These are phyloP conservation scores for Musa acuminata DNA, from an alignment of 176 grass and related monocot genomes.

Conservation along the genomic window DNA sequence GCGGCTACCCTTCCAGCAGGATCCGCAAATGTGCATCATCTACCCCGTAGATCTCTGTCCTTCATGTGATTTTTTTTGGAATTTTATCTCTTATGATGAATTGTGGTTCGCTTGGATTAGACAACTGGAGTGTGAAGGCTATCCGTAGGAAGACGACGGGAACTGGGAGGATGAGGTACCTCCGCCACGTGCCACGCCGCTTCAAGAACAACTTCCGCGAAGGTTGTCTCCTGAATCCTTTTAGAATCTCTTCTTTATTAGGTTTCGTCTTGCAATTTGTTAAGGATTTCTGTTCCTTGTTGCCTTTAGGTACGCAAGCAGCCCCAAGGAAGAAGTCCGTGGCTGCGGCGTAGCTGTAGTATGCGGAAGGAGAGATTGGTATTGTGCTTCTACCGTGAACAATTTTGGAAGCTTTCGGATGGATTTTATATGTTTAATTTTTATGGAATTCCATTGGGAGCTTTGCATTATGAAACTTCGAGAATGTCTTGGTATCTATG, in stretches of 20 bases:
- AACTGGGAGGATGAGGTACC: slow-evolving; percentile 80
- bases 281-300: not conserved
- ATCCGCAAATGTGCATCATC: slow-evolving; percentile 83
- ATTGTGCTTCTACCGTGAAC: not conserved
- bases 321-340: slow-evolving; percentile 53
- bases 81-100: not conserved
- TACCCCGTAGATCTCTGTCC: not conserved
- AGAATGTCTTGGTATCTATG: too few relatives aligned
- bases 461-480: too few relatives aligned
- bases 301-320: slow-evolving; percentile 44
- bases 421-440: not conserved
- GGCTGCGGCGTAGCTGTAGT: slow-evolving; percentile 22
- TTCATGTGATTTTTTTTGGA: not conserved
- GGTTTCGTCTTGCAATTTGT: not conserved
- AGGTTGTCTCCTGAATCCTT: slow-evolving; percentile 29
- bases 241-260: not conserved
- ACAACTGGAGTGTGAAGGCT: slow-evolving; percentile 91
- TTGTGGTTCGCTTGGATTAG: slow-evolving; percentile 8
- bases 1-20: slow-evolving; percentile 74
- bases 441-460: not conserved
- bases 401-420: not conserved
- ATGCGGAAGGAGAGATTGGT: not conserved
- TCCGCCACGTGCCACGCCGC: slow-evolving; percentile 56
- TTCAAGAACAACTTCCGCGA: slow-evolving; percentile 94
- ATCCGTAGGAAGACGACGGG: slow-evolving; percentile 85